Conservation (phyloP, 2,329 filamentous ascomycete species). For the Sclerotinia glacialis region DNA sequence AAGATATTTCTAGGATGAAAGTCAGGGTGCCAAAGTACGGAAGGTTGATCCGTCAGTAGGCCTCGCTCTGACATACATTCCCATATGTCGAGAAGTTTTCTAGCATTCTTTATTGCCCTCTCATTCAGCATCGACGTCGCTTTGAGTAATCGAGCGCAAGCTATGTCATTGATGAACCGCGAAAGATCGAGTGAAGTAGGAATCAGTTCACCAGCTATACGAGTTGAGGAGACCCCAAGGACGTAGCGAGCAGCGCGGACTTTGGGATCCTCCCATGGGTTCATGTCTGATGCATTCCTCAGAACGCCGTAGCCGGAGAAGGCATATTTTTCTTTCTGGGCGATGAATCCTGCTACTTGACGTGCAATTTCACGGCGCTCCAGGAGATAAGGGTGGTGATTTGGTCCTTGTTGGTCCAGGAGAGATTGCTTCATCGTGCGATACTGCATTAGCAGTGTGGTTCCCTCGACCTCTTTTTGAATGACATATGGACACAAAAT, state of each 20-base stretch:
- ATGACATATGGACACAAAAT: neutral
- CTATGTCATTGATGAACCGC: accelerated
- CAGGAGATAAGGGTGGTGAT: neutral
- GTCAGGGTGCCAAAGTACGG: slow-evolving; percentile 2
- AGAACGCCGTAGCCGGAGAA: neutral
- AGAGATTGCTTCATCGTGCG: neutral
- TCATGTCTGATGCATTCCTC: neutral
- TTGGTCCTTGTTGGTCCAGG: neutral
- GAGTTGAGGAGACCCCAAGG: neutral
- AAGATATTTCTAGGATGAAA: neutral
- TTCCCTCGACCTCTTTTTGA: neutral
- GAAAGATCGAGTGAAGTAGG: neutral
- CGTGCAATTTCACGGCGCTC: neutral
- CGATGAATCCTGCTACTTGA: neutral
- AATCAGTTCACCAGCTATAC: neutral
- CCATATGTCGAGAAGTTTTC: neutral
- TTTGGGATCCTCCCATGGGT: neutral
- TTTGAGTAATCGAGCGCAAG: accelerated
- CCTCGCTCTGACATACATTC: accelerated
- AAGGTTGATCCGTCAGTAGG: neutral
- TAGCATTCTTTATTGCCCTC: neutral
- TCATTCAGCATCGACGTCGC: accelerated
- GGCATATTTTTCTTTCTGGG: neutral
- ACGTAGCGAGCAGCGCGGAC: neutral
- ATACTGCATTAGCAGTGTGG: neutral